phyloP scores from a whole-genome alignment of 495 filamentous ascomycete species.

The Xylaria scruposa region DNA sequence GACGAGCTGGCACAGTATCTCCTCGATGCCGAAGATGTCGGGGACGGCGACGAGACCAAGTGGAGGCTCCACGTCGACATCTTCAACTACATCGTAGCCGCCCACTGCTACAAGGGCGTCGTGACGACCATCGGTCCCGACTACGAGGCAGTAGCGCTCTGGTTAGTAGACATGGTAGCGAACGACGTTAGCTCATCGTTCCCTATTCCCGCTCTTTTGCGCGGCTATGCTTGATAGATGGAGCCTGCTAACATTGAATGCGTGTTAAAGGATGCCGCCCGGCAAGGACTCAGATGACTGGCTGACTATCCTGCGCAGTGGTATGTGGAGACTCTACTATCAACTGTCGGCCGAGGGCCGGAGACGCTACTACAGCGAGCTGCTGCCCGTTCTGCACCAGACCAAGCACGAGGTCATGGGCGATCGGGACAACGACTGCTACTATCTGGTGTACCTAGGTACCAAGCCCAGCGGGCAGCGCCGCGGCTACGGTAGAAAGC shows the following conservation, averaged over 20 bases:
- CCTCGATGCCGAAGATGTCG: conserved; percentile 68
- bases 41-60: conserved; percentile 64
- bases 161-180: conserved; percentile 58
- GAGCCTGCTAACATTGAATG: conserved; percentile 1
- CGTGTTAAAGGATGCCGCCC: conserved; percentile 71
- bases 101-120: conserved; percentile 72
- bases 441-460: conserved; percentile 81
- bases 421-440: conserved; percentile 66
- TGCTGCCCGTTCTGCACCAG: conserved; percentile 75
- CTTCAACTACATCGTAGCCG: conserved; percentile 73
- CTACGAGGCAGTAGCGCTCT: conserved; percentile 77
- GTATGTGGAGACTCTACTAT: conserved; percentile 75
- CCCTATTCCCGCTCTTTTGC: neutral
- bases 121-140: conserved; percentile 74
- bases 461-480: conserved; percentile 69
- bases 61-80: conserved; percentile 78
- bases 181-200: conserved; percentile 18
- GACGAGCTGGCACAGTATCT: conserved; percentile 78
- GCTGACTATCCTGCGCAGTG: conserved; percentile 71
- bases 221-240: neutral
- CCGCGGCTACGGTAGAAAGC: conserved; percentile 70
- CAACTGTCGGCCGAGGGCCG: conserved; percentile 72
- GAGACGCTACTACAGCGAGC: conserved; percentile 76
- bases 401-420: conserved; percentile 72
- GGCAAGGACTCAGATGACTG: conserved; percentile 74